phyloP scores from a whole-genome alignment of 345 rosid genomes.

The Ailanthus altissimus region DNA sequence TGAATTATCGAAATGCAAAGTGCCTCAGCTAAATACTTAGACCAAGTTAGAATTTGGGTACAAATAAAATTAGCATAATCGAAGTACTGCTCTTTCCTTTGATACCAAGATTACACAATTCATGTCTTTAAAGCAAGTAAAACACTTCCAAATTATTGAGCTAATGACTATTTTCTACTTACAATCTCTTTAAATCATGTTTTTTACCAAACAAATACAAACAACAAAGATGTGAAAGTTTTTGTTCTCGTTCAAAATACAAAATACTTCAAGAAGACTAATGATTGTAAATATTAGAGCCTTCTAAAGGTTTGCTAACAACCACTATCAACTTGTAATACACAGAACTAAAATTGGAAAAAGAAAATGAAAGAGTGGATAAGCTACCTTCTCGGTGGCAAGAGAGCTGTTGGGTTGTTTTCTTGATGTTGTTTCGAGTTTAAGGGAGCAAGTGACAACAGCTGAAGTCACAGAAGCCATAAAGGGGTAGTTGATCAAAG shows the following conservation, averaged over 20 bases:
- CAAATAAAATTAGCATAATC: neutral
- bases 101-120: neutral
- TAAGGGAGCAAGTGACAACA: conserved; percentile 26
- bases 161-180: neutral
- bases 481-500: neutral
- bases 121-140: neutral
- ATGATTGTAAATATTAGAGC: neutral
- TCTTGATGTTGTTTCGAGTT: conserved; percentile 35
- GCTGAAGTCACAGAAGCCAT: conserved; percentile 55
- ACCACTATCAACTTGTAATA: neutral
- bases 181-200: neutral
- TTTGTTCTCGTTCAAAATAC: too few species aligned
- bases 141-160: neutral
- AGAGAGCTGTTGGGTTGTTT: conserved; percentile 28
- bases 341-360: neutral
- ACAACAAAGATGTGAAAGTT: too few species aligned
- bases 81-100: neutral
- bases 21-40: neutral
- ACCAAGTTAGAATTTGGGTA: neutral
- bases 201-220: neutral
- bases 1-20: neutral
- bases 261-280: neutral
- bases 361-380: neutral
- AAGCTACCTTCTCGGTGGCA: conserved; percentile 37
- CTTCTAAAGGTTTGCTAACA: neutral